A percentile compares a stretch with the other conserved stretches of the same genome.
phyloP scores from a whole-genome alignment of 2,329 filamentous ascomycete genomes.

The Achaetomium macrosporum region DNA sequence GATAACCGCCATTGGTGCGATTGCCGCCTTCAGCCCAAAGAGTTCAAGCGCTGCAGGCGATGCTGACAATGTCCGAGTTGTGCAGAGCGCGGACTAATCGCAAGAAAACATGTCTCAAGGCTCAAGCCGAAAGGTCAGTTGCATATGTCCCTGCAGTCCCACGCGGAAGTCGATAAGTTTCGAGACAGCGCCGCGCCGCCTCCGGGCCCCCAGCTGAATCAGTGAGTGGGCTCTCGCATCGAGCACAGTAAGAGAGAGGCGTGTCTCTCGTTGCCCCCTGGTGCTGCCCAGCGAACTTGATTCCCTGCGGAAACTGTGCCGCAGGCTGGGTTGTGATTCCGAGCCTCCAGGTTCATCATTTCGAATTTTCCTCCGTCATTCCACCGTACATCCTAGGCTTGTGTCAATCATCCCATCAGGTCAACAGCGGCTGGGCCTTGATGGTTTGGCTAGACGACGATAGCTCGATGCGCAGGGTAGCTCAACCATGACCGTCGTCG shows the following conservation, averaged over 20 bases:
- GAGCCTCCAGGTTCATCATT: background rate
- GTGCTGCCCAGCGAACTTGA: background rate
- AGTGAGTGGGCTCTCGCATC: background rate
- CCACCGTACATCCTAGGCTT: background rate
- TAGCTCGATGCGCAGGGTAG: conserved; percentile 14
- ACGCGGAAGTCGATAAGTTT: background rate
- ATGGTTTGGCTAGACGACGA: conserved; percentile 13
- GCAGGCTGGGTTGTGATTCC: conserved; percentile 8
- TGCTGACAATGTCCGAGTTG: background rate
- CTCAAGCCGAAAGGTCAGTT: background rate
- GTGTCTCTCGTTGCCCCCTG: conserved; percentile 2
- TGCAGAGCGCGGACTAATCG: background rate
- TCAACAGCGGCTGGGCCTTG: background rate
- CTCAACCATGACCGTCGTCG: conserved; percentile 24
- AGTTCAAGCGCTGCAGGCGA: conserved; percentile 7
- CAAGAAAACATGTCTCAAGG: conserved; percentile 1
- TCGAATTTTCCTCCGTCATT: background rate
- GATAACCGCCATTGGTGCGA: conserved; percentile 8
- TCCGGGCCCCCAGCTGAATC: background rate
- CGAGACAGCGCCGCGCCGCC: conserved; percentile 8
- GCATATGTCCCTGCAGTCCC: background rate
- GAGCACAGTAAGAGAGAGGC: conserved; percentile 14
- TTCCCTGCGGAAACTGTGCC: conserved; percentile 8
- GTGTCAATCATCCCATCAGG: background rate
- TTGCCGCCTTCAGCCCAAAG: conserved; percentile 10